A percentile compares a stretch with the other conserved stretches of the same genome.
phyloP scores from a whole-genome alignment of 805 yeast species.

The Starmera amethionina region DNA sequence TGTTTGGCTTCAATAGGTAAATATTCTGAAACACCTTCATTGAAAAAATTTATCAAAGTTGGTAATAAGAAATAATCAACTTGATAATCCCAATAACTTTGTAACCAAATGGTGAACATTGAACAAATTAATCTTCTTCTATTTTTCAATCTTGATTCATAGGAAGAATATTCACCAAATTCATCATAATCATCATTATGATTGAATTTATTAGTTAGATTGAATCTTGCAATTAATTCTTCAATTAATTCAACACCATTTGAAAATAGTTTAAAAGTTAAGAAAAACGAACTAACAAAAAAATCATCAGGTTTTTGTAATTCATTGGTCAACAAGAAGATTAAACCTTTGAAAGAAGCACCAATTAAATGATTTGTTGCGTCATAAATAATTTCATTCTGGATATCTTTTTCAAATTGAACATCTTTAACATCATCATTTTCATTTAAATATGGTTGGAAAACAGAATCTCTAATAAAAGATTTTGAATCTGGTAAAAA shows the following conservation, averaged over 20 bases:
- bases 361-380: slow-evolving; percentile 47
- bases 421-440: slow-evolving; percentile 9
- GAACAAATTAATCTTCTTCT: slow-evolving; percentile 60
- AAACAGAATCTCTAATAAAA: slow-evolving; percentile 26
- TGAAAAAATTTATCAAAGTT: slow-evolving; percentile 66
- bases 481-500: slow-evolving; percentile 24
- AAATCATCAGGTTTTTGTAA: slow-evolving; percentile 51
- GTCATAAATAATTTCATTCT: slow-evolving; percentile 41
- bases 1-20: slow-evolving; percentile 59
- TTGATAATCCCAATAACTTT: slow-evolving; percentile 74
- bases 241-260: slow-evolving; percentile 58
- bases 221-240: slow-evolving; percentile 57
- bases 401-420: slow-evolving; percentile 9
- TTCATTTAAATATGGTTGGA: slow-evolving; percentile 25
- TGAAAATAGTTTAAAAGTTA: slow-evolving; percentile 67
- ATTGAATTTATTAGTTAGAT: slow-evolving; percentile 29
- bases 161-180: slow-evolving; percentile 28
- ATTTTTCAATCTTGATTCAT: slow-evolving; percentile 31
- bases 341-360: slow-evolving; percentile 61
- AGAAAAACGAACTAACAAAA: slow-evolving; percentile 63
- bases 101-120: slow-evolving; percentile 77
- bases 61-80: slow-evolving; percentile 53
- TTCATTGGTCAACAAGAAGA: slow-evolving; percentile 60
- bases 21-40: slow-evolving; percentile 55
- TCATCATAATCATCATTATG: slow-evolving; percentile 23